A percentile compares a stretch with the other conserved stretches of the same genome.
Evolutionary conservation across 2,329 filamentous ascomycete species (phyloP).

Genomic region (Elsinoe arachidis): DNA sequence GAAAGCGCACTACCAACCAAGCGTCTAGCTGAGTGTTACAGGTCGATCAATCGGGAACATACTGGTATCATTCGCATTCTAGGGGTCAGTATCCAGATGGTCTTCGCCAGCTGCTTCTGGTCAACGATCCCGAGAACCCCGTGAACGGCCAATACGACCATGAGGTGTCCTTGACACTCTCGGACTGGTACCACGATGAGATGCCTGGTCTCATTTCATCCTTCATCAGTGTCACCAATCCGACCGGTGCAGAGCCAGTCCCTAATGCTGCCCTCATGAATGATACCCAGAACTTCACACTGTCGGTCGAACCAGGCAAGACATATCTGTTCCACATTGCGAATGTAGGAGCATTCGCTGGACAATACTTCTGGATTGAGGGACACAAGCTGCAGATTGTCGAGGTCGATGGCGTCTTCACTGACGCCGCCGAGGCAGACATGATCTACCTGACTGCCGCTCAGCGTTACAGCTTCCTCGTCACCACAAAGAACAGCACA

Average conservation of each 20-base stretch:
- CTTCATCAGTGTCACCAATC: conserved; percentile 48
- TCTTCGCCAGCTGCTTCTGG: conserved; percentile 55
- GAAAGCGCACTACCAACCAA: no score
- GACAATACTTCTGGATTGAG: conserved; percentile 65
- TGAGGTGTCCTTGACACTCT: conserved; percentile 59
- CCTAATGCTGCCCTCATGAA: conserved; percentile 59
- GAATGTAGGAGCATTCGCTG: conserved; percentile 57
- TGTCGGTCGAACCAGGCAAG: conserved; percentile 42
- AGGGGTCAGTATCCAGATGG: conserved; percentile 60
- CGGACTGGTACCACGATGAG: conserved; percentile 62
- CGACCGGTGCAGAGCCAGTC: conserved; percentile 55
- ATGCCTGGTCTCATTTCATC: conserved; percentile 43
- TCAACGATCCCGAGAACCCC: conserved; percentile 51
- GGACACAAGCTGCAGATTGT: conserved; percentile 56
- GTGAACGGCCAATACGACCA: conserved; percentile 47
- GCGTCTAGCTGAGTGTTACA: conserved; percentile 31
- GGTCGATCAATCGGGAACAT: conserved; percentile 44
- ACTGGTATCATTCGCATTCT: conserved; percentile 63
- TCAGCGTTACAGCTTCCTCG: conserved; percentile 60
- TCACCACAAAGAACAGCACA: conserved; percentile 51
- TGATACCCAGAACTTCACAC: conserved; percentile 42
- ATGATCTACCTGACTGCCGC: conserved; percentile 60
- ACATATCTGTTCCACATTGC: conserved; percentile 59
- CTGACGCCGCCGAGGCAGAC: conserved; percentile 50
- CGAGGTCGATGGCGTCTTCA: conserved; percentile 61